Evolutionary conservation across 306 rosid species (phyloP).

Genomic region (Astragalus glycyphyllos): DNA sequence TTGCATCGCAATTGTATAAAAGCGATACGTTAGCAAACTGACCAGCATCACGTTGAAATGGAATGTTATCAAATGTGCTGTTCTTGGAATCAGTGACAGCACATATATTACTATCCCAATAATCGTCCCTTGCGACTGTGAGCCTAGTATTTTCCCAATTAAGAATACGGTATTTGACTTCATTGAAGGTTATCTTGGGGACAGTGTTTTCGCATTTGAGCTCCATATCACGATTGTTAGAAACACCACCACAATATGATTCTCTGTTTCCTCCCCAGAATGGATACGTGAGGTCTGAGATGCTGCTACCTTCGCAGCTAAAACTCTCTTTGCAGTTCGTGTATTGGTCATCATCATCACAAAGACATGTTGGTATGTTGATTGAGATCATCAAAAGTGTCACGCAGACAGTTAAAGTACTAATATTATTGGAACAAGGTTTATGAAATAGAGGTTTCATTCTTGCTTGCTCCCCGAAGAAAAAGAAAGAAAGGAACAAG

Average conservation of each 20-base stretch:
- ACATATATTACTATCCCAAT: not conserved
- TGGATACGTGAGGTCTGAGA: constrained; percentile 28
- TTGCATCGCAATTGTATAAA: not conserved
- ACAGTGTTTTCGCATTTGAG: not conserved
- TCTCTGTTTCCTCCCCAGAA: constrained; percentile 43
- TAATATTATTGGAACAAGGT: too few species aligned
- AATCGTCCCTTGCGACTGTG: constrained; percentile 47
- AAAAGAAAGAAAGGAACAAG: not conserved
- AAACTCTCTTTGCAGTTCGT: constrained; percentile 5
- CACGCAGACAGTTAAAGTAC: not conserved
- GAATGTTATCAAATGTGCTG: constrained; percentile 11
- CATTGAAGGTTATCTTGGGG: constrained; percentile 1
- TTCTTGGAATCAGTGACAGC: not conserved
- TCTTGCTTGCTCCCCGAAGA: not conserved
- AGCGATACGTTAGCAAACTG: not conserved
- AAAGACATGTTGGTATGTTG: constrained; percentile 5
- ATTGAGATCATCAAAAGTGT: constrained; percentile 25
- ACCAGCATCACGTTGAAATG: not conserved
- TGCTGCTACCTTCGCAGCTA: not conserved
- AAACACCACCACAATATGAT: constrained; percentile 36
- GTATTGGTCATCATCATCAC: not conserved
- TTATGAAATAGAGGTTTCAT: constrained; percentile 33
- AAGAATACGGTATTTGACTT: constrained; percentile 40
- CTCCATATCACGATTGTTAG: not conserved
- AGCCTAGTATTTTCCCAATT: not conserved